Evolutionary conservation across 345 rosid species (phyloP), one percentile per base, ranked within the genome.

Genomic region (Camelina laxa): DNA sequence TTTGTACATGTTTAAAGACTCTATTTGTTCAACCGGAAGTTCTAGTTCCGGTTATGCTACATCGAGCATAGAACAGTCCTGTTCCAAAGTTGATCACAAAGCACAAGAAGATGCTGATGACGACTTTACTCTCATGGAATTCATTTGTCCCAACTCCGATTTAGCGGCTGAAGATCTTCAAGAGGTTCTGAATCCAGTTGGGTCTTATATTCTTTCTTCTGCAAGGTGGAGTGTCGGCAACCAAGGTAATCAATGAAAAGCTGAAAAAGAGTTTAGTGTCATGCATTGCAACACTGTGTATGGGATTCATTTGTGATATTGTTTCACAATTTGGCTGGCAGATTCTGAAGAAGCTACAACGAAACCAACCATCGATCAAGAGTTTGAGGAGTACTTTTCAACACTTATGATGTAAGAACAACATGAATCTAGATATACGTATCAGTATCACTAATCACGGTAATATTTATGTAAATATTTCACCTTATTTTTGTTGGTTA

Each of bases 321-420:
- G 3, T 30, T 41, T 48, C 64, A 44, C 65, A 45, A 33, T 60
- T 54, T 41, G 55, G 36, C 17, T 42, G 44, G 39, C 75, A 76
- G 75, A 69, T 53, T 12, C 59, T 0, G 24, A 53, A 50, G 74
- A 69, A 76, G 54, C 59, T 35, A 55, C 53, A 2, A 17, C 11
- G 33, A 87, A 86, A 76, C 97, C 91, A 8, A 91, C 94, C 59
- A 93, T 93, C 71, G 97, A 93, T 84, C 85, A 86, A 84, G 98
- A 93, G 78, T 91, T 91, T 60, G 97, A 93, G 84, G 81, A 88
- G 38, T 93, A 93, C 78, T 93, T 93, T 80, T 89, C 98, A 12
- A 76, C 2, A 72, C 94, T 93, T 47, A 86, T 91, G 92, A 81
- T 93, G 75, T 88, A 65, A 65, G 2, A 42, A 42, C 47, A 64